Base-by-base conservation (phyloP, 2,329 filamentous ascomycete genomes). In the Akanthomyces muscarius region DNA sequence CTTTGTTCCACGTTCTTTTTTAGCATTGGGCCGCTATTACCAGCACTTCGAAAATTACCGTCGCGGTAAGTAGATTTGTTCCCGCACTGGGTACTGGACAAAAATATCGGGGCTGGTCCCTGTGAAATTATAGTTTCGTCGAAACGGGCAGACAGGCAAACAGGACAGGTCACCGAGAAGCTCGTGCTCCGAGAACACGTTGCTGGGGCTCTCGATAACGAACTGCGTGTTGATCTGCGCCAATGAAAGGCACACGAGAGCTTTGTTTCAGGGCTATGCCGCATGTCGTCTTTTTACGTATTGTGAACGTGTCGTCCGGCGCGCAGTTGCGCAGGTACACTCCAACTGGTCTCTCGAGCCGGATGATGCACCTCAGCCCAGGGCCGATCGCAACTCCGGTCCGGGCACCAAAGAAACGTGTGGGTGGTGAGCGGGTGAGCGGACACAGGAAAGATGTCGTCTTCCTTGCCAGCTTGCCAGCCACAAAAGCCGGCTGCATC, bases 31-130 rank as follows among this genome's bases (percentile, higher is more conserved):
- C 42, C 28, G 25, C 44, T 48, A 58, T 48, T 48, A 4, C 33
- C 51, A 16, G 25, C 28, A 48, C 25, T 36, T 47, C 18, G 28
- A 45, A 45, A 56, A 38, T 21, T 23, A 6, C 28, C 28, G 47
- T 18, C 18, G 28, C 33, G 33, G 47, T 23, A 60, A 52, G 47
- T 52, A 50, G 57, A 60, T 50, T 60, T 52, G 44, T 38, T 60
- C 57, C 57, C 36, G 57, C 57, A 33, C n/a, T 52, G 47, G 57
- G 36, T 30, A 52, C 33, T 23, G 25, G 38, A 44, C 3, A 18
- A 36, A 25, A 25, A 58, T 58, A 48, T 58, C 44, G 55, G 55
- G 55, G 7, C 48, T 41, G 21, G n/a, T 48, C 55, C 55, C 21
- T 58, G 55, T 38, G 38, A 25, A 28, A 38, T 28, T 42, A 59